These are phyloP conservation scores for Thalassia testudinum DNA, from an alignment of 116 monocot genomes.

Conservation along the genomic window DNA sequence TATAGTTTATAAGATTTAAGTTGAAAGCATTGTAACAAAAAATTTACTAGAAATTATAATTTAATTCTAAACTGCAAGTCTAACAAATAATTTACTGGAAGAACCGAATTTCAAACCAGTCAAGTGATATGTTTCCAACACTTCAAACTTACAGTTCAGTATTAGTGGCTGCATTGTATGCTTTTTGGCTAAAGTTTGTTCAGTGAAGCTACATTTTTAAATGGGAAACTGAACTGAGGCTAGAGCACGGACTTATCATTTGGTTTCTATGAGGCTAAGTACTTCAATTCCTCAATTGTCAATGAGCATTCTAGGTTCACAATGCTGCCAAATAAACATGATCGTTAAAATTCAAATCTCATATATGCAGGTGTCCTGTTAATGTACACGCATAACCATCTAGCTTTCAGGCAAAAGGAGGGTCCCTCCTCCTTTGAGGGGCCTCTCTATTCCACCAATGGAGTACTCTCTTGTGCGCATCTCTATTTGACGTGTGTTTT, in stretches of 20 bases:
- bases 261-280: constrained; percentile 98
- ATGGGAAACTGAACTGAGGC: constrained; percentile 87
- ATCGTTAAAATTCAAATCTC: constrained; percentile 73
- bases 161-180: constrained; percentile 61
- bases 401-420: constrained; percentile 64
- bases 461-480: constrained; percentile 82
- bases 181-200: constrained; percentile 80
- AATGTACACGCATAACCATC: constrained; percentile 90
- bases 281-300: constrained; percentile 78
- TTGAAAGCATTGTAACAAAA: no score
- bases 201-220: constrained; percentile 84
- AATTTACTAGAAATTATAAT: no score
- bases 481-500: constrained; percentile 20
- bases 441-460: constrained; percentile 80
- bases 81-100: no score
- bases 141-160: constrained; percentile 59
- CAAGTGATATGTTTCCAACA: constrained; percentile 10
- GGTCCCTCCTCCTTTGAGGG: constrained; percentile 74
- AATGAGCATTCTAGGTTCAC: constrained; percentile 85
- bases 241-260: constrained; percentile 73
- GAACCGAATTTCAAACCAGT: no score
- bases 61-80: no score
- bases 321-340: constrained; percentile 32
- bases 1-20: no score
- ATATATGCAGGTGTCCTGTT: constrained; percentile 99